Evolutionary conservation across 768 basidiomycete genomes (phyloP).

Genomic region (Baorangia bicolor): DNA sequence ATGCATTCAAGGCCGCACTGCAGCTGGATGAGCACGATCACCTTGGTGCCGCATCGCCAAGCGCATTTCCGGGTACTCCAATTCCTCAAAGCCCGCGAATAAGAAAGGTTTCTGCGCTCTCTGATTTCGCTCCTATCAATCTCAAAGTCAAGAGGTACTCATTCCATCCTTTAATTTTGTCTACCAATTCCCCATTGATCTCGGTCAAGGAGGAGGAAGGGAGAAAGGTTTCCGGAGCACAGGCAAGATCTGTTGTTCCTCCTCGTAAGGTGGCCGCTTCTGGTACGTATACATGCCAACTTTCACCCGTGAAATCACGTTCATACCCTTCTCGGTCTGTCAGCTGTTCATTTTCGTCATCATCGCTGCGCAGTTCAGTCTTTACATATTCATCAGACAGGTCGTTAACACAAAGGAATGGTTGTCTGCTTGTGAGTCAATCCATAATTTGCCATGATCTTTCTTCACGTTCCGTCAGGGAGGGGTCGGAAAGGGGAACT

Average conservation of each 20-base stretch:
- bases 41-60: slow-evolving; percentile 23
- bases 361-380: slow-evolving; percentile 79
- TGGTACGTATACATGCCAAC: slow-evolving; percentile 46
- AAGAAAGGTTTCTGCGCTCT: slow-evolving; percentile 78
- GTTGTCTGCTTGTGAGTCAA: slow-evolving; percentile 73
- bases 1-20: slow-evolving; percentile 77
- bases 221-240: slow-evolving; percentile 36
- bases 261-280: slow-evolving; percentile 81
- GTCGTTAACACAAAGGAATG: slow-evolving; percentile 94
- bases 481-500: slow-evolving; percentile 79
- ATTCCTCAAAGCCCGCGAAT: slow-evolving; percentile 46
- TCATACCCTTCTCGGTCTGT: slow-evolving; percentile 5
- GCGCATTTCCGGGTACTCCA: slow-evolving; percentile 21
- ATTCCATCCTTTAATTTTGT: neutral
- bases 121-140: slow-evolving; percentile 90
- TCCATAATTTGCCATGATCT: neutral
- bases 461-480: slow-evolving; percentile 49
- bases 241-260: slow-evolving; percentile 75
- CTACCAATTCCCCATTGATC: neutral
- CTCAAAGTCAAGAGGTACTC: slow-evolving; percentile 71
- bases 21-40: slow-evolving; percentile 50
- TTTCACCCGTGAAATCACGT: neutral
- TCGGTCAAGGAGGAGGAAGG: slow-evolving; percentile 37
- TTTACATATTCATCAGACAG: slow-evolving; percentile 87
- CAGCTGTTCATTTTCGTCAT: slow-evolving; percentile 82